phyloP scores from a whole-genome alignment of 2,329 filamentous ascomycete species.

The Penicillium sp. region DNA sequence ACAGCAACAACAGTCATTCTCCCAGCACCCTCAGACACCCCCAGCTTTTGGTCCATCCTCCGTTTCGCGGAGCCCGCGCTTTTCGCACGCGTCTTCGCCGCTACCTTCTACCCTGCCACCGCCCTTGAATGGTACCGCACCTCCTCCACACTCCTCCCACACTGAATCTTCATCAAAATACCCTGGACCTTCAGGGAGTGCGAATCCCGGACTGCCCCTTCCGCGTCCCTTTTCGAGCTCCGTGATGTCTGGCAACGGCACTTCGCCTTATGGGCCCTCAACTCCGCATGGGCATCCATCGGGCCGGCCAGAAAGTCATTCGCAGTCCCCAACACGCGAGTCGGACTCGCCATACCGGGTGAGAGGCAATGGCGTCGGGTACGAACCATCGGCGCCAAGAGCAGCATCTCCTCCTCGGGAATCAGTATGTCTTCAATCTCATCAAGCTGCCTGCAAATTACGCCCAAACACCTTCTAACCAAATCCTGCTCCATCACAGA shows the following conservation, averaged over 20 bases:
- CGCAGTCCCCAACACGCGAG: constrained; percentile 47
- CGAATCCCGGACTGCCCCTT: constrained; percentile 35
- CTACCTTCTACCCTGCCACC: constrained; percentile 43
- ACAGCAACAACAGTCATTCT: constrained; percentile 34
- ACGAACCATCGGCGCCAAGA: constrained; percentile 34
- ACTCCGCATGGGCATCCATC: constrained; percentile 47
- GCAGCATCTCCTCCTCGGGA: constrained; percentile 44
- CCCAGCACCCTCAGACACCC: constrained; percentile 46
- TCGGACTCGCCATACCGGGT: constrained; percentile 38
- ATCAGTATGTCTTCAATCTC: constrained; percentile 35
- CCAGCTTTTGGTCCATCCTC: constrained; percentile 42
- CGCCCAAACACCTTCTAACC: constrained; percentile 21
- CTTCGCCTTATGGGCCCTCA: constrained; percentile 41
- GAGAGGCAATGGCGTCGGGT: constrained; percentile 34
- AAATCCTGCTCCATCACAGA: constrained; percentile 48
- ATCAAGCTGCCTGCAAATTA: background rate
- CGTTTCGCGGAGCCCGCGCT: constrained; percentile 45
- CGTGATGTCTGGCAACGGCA: constrained; percentile 38
- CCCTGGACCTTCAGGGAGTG: constrained; percentile 35
- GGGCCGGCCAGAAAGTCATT: constrained; percentile 38
- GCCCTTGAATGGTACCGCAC: constrained; percentile 40
- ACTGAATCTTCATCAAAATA: constrained; percentile 40
- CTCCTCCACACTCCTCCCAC: constrained; percentile 32
- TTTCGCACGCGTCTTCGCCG: constrained; percentile 44
- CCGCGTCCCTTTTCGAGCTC: constrained; percentile 40